Base-by-base conservation (phyloP, 257 asterid species). In the Solanum clarkiae region DNA sequence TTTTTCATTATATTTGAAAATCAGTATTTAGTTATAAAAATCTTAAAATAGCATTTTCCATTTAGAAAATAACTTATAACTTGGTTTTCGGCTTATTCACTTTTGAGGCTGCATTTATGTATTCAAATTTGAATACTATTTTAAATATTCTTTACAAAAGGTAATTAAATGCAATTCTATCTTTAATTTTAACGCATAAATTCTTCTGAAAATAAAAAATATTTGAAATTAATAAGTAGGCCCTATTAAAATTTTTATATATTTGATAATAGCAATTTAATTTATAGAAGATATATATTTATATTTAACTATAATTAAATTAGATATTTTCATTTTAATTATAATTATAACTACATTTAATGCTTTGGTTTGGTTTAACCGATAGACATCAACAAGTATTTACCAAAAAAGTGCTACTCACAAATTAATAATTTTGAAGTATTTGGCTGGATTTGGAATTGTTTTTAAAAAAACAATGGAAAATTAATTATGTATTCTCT, bases 61-160 rank as follows among this genome's bases (percentile, higher is more conserved):
- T 17, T 56, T 56, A 57, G 26, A 20, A 20, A 57, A 3, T 6
- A 57, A 57, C 10, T 8, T 57, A 57, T 9, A 3, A 20, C 10
- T 57, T 57, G 1, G 20, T 57, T 57, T 57, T 1, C 0, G 3
- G 26, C 3, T 20, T 5, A 20, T 13, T 57, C n/a, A 57, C 26
- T 20, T 20, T 57, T 57, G 26, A 20, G 14, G 26, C 20, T 57
- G 65, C 20, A 57, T 57, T 57, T 57, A 20, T 57, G 20, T 3
- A 0, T 0, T 57, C 2, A 57, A 20, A 13, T 10, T 18, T 20
- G 10, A 55, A 57, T 0, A 4, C 0, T 17, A 7, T 56, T 56
- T 9, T 16, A 57, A 20, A 57, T 20, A 20, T 20, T 59, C 7
- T 59, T 1, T 11, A 6, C n/a, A 59, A 59, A 57, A 59, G 20